Conservation (phyloP, 345 rosid genomes). For the Linum trigynum region DNA sequence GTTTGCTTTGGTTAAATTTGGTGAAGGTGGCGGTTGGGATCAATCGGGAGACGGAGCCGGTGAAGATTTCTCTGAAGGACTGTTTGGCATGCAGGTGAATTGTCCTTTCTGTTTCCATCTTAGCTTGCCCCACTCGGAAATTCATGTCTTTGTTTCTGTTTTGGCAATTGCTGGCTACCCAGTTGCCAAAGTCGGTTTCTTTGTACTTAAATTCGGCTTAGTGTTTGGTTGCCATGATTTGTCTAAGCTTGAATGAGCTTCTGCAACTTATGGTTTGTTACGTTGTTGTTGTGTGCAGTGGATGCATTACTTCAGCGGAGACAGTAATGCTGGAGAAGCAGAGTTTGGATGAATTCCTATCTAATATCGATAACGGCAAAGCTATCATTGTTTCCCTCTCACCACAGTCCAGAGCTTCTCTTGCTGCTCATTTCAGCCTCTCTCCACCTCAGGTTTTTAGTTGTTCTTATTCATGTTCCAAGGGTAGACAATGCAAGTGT, state of each 20-base stretch:
- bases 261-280: neutral
- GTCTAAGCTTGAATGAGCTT: too few species aligned
- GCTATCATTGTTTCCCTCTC: conserved; percentile 63
- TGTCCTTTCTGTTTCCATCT: neutral
- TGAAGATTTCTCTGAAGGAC: conserved; percentile 89
- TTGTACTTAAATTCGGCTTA: too few species aligned
- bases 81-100: conserved; percentile 90
- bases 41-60: conserved; percentile 47
- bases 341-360: conserved; percentile 78
- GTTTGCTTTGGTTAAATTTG: conserved; percentile 8
- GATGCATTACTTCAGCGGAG: conserved; percentile 92
- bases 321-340: conserved; percentile 97
- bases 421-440: conserved; percentile 61
- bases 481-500: neutral
- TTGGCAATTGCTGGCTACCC: too few species aligned
- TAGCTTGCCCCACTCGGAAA: neutral
- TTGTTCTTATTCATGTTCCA: neutral
- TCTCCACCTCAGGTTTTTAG: conserved; percentile 51
- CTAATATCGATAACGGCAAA: conserved; percentile 50
- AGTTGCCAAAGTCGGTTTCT: too few species aligned
- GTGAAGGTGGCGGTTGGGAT: conserved; percentile 40
- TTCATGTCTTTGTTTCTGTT: neutral
- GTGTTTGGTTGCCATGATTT: too few species aligned
- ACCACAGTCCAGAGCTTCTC: conserved; percentile 82
- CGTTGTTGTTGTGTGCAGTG: conserved; percentile 36